phyloP scores from a whole-genome alignment of 2,329 filamentous ascomycete species.

The Fusarium circinatum region DNA sequence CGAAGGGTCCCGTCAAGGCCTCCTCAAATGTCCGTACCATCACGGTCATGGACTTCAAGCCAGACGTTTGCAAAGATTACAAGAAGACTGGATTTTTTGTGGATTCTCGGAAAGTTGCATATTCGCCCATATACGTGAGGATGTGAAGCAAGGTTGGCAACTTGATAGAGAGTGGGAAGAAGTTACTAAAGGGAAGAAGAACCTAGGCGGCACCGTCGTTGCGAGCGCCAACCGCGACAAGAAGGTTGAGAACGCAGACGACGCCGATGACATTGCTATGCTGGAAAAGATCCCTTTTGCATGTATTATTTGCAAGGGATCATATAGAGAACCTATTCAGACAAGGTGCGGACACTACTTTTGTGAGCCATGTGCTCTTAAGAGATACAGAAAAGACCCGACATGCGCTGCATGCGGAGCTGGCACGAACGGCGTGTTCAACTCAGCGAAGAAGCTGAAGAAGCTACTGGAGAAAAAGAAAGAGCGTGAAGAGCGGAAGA shows the following conservation, averaged over 20 bases:
- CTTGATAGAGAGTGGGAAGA: conserved; percentile 94
- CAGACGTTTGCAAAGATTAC: conserved; percentile 90
- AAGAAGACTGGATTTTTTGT: too few relatives aligned
- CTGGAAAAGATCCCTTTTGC: conserved; percentile 88
- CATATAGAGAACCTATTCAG: conserved; percentile 82
- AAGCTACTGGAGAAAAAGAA: conserved; percentile 81
- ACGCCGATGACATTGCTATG: conserved; percentile 73
- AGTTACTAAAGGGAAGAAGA: conserved; percentile 76
- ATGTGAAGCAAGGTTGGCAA: conserved; percentile 84
- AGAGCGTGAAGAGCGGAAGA: conserved; percentile 67
- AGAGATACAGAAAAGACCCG: conserved; percentile 86
- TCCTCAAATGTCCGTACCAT: conserved; percentile 90
- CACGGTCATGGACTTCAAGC: conserved; percentile 89
- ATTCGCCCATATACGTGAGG: conserved; percentile 53
- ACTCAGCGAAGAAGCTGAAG: conserved; percentile 83
- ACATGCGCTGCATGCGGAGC: conserved; percentile 86
- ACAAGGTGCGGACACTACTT: conserved; percentile 98
- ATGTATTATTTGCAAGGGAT: conserved; percentile 84
- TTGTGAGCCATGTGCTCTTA: conserved; percentile 88
- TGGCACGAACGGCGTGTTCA: conserved; percentile 90
- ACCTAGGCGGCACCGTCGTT: conserved; percentile 68
- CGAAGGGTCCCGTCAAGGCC: conserved; percentile 87
- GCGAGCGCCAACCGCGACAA: conserved; percentile 65
- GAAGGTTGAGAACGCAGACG: conserved; percentile 50
- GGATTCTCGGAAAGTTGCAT: too few relatives aligned